Percentiles rank a stretch among this genome's conserved stretches.
phyloP scores from a whole-genome alignment of 768 basidiomycete genomes.

The Kwoniella dejecticola region DNA sequence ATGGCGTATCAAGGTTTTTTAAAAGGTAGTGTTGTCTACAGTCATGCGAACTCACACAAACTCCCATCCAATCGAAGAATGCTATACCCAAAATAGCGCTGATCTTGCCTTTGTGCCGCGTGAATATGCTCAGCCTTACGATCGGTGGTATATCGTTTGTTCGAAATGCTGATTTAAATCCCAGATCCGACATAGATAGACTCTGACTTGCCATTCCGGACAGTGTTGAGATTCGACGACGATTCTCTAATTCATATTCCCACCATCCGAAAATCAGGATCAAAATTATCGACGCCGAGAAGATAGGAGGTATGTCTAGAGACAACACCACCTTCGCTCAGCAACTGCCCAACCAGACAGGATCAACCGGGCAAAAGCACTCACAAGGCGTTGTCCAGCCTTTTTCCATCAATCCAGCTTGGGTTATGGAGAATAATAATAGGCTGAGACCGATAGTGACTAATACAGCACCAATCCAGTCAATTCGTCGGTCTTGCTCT shows the following conservation, averaged over 20 bases:
- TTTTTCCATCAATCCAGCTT: conserved; percentile 64
- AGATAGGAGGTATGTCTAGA: conserved; percentile 68
- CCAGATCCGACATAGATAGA: too few relatives aligned
- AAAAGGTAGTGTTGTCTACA: background rate
- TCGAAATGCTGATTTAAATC: too few relatives aligned
- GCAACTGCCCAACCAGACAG: too few relatives aligned
- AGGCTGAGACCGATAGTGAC: conserved; percentile 69
- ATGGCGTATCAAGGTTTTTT: too few relatives aligned
- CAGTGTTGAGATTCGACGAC: too few relatives aligned
- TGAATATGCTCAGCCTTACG: conserved; percentile 33
- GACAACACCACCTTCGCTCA: conserved; percentile 60
- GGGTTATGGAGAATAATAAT: conserved; percentile 71
- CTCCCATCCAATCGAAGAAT: conserved; percentile 19
- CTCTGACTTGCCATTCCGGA: too few relatives aligned
- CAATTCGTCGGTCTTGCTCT: conserved; percentile 58
- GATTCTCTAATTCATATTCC: conserved; percentile 65
- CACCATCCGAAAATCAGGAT: conserved; percentile 64
- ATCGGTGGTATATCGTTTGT: conserved; percentile 31
- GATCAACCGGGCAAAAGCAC: conserved; percentile 36
- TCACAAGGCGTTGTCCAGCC: conserved; percentile 67
- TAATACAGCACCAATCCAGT: conserved; percentile 79
- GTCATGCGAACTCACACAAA: conserved; percentile 25
- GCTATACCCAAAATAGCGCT: conserved; percentile 17
- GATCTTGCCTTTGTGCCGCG: conserved; percentile 24
- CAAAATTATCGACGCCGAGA: conserved; percentile 66